Evolutionary conservation across 495 filamentous ascomycete genomes (phyloP).

Genomic region (Trichocladium antarcticum): DNA sequence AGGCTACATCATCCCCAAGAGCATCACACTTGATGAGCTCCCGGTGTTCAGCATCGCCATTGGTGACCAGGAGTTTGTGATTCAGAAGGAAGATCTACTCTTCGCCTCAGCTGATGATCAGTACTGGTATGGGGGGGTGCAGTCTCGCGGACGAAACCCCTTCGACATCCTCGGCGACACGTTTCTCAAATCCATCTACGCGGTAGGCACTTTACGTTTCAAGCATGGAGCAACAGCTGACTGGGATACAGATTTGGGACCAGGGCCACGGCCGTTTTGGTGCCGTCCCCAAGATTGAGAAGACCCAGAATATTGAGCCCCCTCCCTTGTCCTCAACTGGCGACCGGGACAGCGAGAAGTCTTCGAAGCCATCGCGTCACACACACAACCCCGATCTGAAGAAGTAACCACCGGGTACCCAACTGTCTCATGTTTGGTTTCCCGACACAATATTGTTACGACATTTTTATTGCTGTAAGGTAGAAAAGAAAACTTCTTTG

Average conservation of each 20-base stretch:
- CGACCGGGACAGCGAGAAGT: too few species aligned
- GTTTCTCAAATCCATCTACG: slow-evolving; percentile 67
- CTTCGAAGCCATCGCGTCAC: too few species aligned
- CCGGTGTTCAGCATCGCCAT: slow-evolving; percentile 59
- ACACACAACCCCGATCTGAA: too few species aligned
- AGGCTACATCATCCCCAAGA: slow-evolving; percentile 56
- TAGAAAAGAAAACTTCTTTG: too few species aligned
- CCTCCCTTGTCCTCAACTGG: too few species aligned
- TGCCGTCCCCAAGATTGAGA: slow-evolving; percentile 52
- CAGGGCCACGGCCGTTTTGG: slow-evolving; percentile 62
- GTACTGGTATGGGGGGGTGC: slow-evolving; percentile 63
- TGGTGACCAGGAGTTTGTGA: slow-evolving; percentile 50
- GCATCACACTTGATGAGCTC: slow-evolving; percentile 45
- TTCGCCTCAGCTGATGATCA: slow-evolving; percentile 49
- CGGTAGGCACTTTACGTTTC: too few species aligned
- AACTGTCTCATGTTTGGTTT: too few species aligned
- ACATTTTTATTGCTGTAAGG: too few species aligned
- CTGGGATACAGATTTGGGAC: slow-evolving; percentile 52
- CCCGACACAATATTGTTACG: too few species aligned
- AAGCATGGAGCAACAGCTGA: too few species aligned
- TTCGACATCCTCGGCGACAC: slow-evolving; percentile 68
- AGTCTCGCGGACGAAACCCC: slow-evolving; percentile 52
- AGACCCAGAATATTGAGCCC: slow-evolving; percentile 37
- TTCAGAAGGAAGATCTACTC: slow-evolving; percentile 62
- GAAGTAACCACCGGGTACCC: too few species aligned